Evolutionary conservation across 352 stramenopile genomes (phyloP).

Genomic region (Pythium chondricola): DNA sequence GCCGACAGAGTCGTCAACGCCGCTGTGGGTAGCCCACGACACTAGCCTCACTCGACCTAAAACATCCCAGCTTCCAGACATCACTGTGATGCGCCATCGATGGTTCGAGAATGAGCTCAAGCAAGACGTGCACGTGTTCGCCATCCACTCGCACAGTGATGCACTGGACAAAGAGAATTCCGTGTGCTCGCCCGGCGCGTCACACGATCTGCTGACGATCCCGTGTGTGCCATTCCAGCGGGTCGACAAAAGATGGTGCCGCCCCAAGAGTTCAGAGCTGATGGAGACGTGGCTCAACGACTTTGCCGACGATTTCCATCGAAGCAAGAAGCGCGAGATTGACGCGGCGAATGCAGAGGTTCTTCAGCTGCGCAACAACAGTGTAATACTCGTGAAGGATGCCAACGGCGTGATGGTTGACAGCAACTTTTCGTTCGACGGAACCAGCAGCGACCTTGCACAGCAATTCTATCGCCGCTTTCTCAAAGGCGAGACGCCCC

Average conservation of each 20-base stretch:
- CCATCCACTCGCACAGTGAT: no score
- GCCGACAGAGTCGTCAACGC: neutral
- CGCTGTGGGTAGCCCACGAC: constrained; percentile 8
- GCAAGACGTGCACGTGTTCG: constrained; percentile 7
- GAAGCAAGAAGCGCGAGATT: neutral
- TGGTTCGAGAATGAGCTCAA: constrained; percentile 1
- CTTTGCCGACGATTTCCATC: constrained; percentile 6
- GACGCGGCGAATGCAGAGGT: neutral
- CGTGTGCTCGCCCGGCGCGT: no score
- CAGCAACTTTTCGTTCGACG: constrained; percentile 16
- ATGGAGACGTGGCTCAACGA: constrained; percentile 24
- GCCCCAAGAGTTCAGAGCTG: constrained; percentile 13
- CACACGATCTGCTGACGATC: constrained; percentile 11
- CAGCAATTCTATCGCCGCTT: constrained; percentile 27
- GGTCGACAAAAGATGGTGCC: constrained; percentile 27
- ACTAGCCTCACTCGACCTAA: neutral
- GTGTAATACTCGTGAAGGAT: constrained; percentile 3
- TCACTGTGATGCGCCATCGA: constrained; percentile 1
- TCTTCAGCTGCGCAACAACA: neutral
- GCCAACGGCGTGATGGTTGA: constrained; percentile 9
- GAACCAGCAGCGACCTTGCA: constrained; percentile 21
- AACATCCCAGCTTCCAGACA: neutral
- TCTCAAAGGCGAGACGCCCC: constrained; percentile 5
- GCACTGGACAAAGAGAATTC: no score
- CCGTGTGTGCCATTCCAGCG: constrained; percentile 24